Evolutionary conservation across 140 eudicot species (phyloP).

Genomic region (Oenanthe javanica): DNA sequence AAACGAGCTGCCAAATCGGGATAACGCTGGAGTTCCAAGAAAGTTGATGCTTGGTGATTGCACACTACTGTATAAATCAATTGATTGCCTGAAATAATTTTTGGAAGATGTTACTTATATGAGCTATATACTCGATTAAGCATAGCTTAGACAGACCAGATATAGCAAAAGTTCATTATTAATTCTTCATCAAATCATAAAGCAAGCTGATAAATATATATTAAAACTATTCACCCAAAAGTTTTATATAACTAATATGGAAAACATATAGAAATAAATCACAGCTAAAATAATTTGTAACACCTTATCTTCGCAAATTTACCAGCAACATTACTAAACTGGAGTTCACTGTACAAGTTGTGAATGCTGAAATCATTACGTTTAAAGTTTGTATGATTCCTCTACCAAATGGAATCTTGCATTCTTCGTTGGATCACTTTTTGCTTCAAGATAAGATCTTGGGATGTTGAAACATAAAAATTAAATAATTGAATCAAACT

Average conservation of each 20-base stretch:
- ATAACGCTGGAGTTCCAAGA: slow-evolving; percentile 61
- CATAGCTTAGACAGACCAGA: background rate
- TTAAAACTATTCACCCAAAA: background rate
- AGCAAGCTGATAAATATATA: background rate
- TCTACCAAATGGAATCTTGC: background rate
- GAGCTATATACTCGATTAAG: background rate
- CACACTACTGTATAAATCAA: slow-evolving; percentile 79
- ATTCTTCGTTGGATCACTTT: background rate
- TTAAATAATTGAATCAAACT: background rate
- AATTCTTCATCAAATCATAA: background rate
- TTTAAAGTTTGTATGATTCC: background rate
- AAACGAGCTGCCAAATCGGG: slow-evolving; percentile 68
- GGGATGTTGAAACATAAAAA: background rate
- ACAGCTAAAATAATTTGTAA: background rate
- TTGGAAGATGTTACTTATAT: background rate
- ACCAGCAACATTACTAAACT: background rate
- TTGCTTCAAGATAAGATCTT: background rate
- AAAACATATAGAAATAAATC: background rate
- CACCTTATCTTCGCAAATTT: background rate
- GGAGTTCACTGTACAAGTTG: background rate
- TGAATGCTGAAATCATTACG: background rate
- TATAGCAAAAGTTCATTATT: background rate
- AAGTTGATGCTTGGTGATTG: slow-evolving; percentile 79
- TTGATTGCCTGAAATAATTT: slow-evolving; percentile 70
- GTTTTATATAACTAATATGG: background rate